Conservation (phyloP, 208 protist species). For the Trypanosoma melophagium region DNA sequence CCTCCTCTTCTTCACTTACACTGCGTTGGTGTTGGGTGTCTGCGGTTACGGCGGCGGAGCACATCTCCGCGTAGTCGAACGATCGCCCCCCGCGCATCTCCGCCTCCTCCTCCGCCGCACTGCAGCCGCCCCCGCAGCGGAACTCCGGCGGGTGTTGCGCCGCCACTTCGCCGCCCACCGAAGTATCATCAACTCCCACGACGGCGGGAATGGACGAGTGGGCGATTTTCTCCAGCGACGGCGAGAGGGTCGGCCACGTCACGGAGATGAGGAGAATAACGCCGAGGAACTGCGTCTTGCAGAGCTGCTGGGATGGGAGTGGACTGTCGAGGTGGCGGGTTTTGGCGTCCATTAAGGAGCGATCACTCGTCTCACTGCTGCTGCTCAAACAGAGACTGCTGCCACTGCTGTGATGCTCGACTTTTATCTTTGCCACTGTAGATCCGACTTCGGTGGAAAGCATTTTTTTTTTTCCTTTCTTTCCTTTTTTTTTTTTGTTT, state of each 20-base stretch:
- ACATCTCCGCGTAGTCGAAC: not conserved
- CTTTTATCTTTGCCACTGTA: no score
- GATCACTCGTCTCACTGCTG: not conserved
- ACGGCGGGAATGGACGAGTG: not conserved
- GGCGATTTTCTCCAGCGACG: not conserved
- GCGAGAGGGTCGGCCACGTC: not conserved
- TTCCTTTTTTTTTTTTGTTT: not conserved
- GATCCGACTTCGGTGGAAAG: not conserved
- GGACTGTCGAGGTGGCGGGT: not conserved
- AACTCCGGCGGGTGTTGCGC: no score
- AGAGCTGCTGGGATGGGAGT: not conserved
- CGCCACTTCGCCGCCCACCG: not conserved
- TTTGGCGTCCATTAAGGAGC: not conserved
- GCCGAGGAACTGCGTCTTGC: conserved; percentile 9
- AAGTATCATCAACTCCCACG: not conserved
- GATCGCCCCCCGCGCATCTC: not conserved
- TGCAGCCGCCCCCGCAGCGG: no score
- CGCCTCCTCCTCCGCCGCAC: not conserved
- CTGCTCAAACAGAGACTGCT: not conserved
- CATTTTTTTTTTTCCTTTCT: not conserved
- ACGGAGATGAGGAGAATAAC: conserved; percentile 17
- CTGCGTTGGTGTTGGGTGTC: no score
- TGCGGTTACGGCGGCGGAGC: no score
- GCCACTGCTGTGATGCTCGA: no score
- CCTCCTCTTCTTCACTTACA: not conserved